Percentiles rank a stretch among this genome's conserved stretches.
Conservation (phyloP, 78 protist genomes). For the Dictyostelium firmibasis region DNA sequence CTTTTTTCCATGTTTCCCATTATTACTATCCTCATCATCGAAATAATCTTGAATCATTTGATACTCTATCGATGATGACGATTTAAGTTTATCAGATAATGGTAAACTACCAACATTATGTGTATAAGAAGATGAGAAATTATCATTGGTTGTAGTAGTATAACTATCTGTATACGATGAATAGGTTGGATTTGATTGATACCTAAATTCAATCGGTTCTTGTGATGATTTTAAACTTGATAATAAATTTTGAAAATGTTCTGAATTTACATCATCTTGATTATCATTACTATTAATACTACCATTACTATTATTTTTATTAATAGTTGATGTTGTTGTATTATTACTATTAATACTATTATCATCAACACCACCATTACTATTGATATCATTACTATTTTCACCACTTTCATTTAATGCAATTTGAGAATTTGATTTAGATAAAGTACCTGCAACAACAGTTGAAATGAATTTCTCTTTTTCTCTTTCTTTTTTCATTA, state of each 20-base stretch:
- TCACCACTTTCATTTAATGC: neutral
- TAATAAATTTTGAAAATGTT: constrained; percentile 13
- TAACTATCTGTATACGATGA: constrained; percentile 32
- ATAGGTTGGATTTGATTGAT: constrained; percentile 24
- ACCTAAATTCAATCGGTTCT: constrained; percentile 7
- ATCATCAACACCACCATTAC: neutral
- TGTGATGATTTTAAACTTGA: neutral
- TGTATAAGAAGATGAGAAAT: neutral
- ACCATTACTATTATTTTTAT: neutral
- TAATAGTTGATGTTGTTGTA: neutral
- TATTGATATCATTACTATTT: neutral
- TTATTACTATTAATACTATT: neutral
- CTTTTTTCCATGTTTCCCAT: neutral
- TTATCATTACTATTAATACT: neutral
- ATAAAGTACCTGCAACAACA: neutral
- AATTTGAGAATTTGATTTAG: neutral
- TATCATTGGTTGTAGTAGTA: neutral
- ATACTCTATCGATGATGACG: neutral
- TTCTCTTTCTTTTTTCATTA: neutral
- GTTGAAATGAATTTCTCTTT: neutral
- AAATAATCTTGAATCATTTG: constrained; percentile 1
- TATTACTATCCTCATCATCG: neutral
- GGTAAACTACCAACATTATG: neutral
- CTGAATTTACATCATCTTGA: constrained; percentile 9
- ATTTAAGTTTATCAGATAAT: neutral